These are phyloP conservation scores for Sporopachydermia lactativora DNA, from an alignment of 805 yeast species.

Conservation along the genomic window DNA sequence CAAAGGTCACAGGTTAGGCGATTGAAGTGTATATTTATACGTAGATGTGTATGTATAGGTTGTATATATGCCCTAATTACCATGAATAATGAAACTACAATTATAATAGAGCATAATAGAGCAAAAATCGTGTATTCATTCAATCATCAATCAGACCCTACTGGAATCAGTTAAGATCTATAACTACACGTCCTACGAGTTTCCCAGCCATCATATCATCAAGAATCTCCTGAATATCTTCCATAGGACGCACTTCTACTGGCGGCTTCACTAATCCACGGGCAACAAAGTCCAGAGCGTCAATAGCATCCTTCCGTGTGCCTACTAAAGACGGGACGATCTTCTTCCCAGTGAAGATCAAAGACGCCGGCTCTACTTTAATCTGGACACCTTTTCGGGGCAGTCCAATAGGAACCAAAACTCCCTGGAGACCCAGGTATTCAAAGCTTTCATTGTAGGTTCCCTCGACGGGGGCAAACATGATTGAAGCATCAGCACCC, in stretches of 20 bases:
- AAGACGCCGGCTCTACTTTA: not conserved
- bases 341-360: constrained; percentile 1
- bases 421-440: not conserved
- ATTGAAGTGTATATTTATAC: not conserved
- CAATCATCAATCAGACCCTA: too few relatives aligned
- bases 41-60: not conserved
- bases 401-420: not conserved
- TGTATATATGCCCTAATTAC: not conserved
- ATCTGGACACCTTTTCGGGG: not conserved
- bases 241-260: not conserved
- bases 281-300: not conserved
- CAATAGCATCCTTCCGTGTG: not conserved
- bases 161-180: too few relatives aligned
- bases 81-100: not conserved
- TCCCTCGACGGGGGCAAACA: too few relatives aligned
- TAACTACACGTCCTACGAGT: not conserved
- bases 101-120: not conserved
- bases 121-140: not conserved
- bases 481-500: not conserved
- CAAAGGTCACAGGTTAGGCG: constrained; percentile 3
- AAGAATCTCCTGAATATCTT: not conserved
- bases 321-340: not conserved
- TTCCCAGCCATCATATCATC: not conserved
- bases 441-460: not conserved
- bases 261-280: not conserved